Base-by-base conservation (phyloP, 352 stramenopile genomes). In the Stramenopiles sp. region DNA sequence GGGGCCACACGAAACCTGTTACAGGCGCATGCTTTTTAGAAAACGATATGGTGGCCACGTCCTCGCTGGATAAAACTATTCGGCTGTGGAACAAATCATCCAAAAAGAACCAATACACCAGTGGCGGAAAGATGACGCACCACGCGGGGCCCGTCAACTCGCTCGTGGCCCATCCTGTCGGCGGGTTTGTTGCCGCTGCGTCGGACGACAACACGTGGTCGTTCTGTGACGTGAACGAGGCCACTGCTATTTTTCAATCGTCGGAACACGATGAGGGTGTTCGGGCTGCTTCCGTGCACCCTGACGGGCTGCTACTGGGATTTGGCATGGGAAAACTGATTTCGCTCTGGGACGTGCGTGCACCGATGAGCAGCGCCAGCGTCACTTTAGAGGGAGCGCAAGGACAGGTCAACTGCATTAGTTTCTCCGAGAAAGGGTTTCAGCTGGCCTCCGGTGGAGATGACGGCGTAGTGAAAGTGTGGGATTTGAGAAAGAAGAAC, bases 401-500 rank as follows among this genome's bases (percentile, higher is more conserved):
- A 18, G 43, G 12, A 18, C 12, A 25, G 25, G 43, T 53, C 25
- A 18, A 12, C 12, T 53, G 12, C 25, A 25, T 53, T 25, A 25
- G 12, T 18, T 53, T 53, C 25, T 53, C 43, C 43, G 12, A 12
- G 12, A 53, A 18, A 12, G 43, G 43, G 12, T 18, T 25, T 18
- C 43, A 53, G 12, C 71, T 98, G 6, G 85, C 86, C 0, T 97
- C 88, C 68, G 83, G 86, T 1, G 94, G 92, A 2, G 89, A 97
- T 68, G 94, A 99, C 80, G 88, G 91, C 25, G 83, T 92, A 49
- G 80, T 99, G 30, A 97, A 97, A 78, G 98, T 99, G 79, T 99
- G 94, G 93, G 94, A 99, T 84, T 80, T 97, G 76, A 90, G 94
- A 12, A 80, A 83, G 12, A 73, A 84, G 0, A 77, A 84, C 35